phyloP scores from a whole-genome alignment of 306 rosid genomes.

The Castanopsis chinensis region DNA sequence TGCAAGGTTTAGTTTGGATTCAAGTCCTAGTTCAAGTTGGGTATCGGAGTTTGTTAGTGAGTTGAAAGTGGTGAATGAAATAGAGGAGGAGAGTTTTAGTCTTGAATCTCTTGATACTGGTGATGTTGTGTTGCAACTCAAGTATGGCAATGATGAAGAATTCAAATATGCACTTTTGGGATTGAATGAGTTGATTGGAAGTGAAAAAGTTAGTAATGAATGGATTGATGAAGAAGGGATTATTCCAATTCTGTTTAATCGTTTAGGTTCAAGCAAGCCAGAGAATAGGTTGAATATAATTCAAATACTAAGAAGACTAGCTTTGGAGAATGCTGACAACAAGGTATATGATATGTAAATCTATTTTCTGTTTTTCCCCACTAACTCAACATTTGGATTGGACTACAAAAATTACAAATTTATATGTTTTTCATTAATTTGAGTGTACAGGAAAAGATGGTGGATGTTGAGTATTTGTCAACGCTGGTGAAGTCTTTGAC shows the following conservation, averaged over 20 bases:
- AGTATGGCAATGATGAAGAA: constrained; percentile 71
- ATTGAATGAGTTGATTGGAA: constrained; percentile 49
- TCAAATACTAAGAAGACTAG: constrained; percentile 54
- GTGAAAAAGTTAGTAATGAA: constrained; percentile 34
- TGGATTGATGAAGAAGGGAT: constrained; percentile 59
- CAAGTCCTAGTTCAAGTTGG: constrained; percentile 50
- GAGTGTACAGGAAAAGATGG: constrained; percentile 78
- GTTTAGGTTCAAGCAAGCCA: constrained; percentile 54
- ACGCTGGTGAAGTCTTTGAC: constrained; percentile 67
- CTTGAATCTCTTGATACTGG: constrained; percentile 22
- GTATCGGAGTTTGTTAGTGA: constrained; percentile 41
- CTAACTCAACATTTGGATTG: not conserved
- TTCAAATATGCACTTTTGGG: constrained; percentile 49
- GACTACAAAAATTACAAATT: not conserved
- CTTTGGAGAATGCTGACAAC: constrained; percentile 40
- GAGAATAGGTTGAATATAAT: constrained; percentile 44
- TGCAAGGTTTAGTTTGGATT: constrained; percentile 38
- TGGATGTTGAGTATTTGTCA: constrained; percentile 56
- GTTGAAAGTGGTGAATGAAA: constrained; percentile 44
- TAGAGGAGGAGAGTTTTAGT: constrained; percentile 44
- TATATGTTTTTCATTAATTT: constrained; percentile 26
- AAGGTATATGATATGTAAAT: constrained; percentile 47
- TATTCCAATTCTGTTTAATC: constrained; percentile 56
- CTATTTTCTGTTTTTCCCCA: not conserved
- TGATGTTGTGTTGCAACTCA: constrained; percentile 61